Percentiles rank a stretch among this genome's conserved stretches.
Conservation (phyloP, 176 grass and related monocot genomes). For the Rhynchospora pubera region DNA sequence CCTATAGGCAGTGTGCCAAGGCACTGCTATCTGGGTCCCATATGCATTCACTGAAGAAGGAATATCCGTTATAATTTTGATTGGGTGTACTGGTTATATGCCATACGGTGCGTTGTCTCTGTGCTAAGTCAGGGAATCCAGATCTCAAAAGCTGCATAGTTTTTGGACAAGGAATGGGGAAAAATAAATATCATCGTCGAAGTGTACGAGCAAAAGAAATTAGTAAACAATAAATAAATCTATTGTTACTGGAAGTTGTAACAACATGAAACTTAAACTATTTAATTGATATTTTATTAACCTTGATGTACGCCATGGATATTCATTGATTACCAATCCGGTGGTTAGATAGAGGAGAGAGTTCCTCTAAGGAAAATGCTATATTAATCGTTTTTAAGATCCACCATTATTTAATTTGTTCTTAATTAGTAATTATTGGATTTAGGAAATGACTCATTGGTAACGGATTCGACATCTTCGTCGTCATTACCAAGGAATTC, state of each 20-base stretch:
- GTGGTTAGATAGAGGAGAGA: neutral
- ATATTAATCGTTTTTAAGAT: neutral
- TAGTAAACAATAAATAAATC: neutral
- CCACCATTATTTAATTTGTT: neutral
- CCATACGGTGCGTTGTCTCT: neutral
- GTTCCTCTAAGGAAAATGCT: neutral
- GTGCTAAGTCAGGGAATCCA: neutral
- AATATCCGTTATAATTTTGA: neutral
- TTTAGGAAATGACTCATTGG: neutral
- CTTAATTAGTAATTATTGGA: neutral
- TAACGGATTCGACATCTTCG: neutral
- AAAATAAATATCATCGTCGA: neutral
- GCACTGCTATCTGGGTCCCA: neutral
- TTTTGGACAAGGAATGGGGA: slow-evolving; percentile 10
- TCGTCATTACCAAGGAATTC: neutral
- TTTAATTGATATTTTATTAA: neutral
- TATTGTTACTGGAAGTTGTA: neutral
- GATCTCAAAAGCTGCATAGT: neutral
- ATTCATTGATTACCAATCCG: neutral
- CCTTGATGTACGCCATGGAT: neutral
- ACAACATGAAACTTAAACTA: neutral
- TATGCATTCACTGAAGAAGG: neutral
- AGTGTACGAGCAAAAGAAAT: neutral
- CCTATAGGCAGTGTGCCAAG: neutral
- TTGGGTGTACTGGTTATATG: neutral